These are phyloP conservation scores for Hericium rajendrae DNA, from an alignment of 768 basidiomycete species.

Conservation along the genomic window DNA sequence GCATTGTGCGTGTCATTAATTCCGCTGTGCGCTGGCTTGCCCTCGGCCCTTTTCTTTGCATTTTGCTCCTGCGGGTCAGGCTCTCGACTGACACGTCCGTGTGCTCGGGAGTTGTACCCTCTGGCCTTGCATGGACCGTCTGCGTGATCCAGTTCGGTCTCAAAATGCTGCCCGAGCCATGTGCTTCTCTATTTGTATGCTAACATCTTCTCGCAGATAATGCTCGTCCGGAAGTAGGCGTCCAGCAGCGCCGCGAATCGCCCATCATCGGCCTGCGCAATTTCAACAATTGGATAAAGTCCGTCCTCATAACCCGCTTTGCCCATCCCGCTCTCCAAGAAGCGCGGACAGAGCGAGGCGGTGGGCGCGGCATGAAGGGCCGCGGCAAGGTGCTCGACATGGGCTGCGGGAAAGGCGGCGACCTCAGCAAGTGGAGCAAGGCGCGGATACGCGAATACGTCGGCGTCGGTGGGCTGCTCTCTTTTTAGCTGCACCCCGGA, in stretches of 20 bases:
- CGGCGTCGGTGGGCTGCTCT: slow-evolving; percentile 55
- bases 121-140: too few species aligned
- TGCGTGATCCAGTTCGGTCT: too few species aligned
- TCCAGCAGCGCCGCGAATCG: slow-evolving; percentile 73
- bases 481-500: not conserved
- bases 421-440: slow-evolving; percentile 91
- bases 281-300: slow-evolving; percentile 99
- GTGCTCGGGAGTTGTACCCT: too few species aligned
- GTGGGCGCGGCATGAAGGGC: slow-evolving; percentile 21
- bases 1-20: slow-evolving; percentile 52
- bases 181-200: too few species aligned
- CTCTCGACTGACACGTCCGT: too few species aligned
- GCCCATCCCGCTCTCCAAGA: slow-evolving; percentile 57
- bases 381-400: slow-evolving; percentile 86
- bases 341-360: slow-evolving; percentile 8
- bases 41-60: not conserved
- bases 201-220: slow-evolving; percentile 52
- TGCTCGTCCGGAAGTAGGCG: slow-evolving; percentile 83
- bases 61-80: not conserved
- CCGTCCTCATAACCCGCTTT: slow-evolving; percentile 87
- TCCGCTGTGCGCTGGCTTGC: not conserved
- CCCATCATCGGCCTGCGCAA: slow-evolving; percentile 95
- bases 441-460: slow-evolving; percentile 72
- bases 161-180: too few species aligned
- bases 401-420: slow-evolving; percentile 98